Conservation (phyloP, 2,329 filamentous ascomycete species). For the Colletotrichum horii region DNA sequence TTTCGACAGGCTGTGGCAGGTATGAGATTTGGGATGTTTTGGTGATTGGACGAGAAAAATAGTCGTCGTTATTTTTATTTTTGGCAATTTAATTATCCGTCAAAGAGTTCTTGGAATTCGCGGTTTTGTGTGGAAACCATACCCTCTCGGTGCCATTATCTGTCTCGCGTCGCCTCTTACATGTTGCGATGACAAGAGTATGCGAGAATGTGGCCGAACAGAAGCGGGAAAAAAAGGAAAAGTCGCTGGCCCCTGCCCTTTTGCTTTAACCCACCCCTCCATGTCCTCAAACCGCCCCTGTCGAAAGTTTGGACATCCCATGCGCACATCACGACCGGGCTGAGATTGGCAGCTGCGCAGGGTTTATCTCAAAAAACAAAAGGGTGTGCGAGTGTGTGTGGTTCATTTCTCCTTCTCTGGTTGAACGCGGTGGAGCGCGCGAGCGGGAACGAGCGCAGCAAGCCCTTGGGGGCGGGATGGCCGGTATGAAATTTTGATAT, state of each 20-base stretch:
- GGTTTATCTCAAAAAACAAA: background rate
- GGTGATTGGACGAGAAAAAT: background rate
- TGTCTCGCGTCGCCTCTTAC: background rate
- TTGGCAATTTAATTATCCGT: background rate
- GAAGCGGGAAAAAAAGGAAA: background rate
- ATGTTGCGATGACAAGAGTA: background rate
- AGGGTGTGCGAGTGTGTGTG: background rate
- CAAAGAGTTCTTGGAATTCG: background rate
- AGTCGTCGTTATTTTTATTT: background rate
- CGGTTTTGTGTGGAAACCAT: background rate
- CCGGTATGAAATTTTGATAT: background rate
- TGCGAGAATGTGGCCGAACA: background rate
- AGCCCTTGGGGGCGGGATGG: background rate
- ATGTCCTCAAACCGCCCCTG: background rate
- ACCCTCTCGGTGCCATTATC: background rate
- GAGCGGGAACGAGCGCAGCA: background rate
- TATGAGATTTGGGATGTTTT: background rate
- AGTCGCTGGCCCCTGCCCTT: background rate
- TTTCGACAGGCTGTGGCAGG: constrained; percentile 3
- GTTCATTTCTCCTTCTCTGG: background rate
- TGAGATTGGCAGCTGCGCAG: background rate
- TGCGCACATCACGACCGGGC: constrained; percentile 1
- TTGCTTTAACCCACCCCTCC: background rate
- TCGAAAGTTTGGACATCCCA: background rate
- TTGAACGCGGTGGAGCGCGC: background rate